These are phyloP conservation scores for Lentinula lateritia DNA, from an alignment of 768 basidiomycete species.

Conservation along the genomic window DNA sequence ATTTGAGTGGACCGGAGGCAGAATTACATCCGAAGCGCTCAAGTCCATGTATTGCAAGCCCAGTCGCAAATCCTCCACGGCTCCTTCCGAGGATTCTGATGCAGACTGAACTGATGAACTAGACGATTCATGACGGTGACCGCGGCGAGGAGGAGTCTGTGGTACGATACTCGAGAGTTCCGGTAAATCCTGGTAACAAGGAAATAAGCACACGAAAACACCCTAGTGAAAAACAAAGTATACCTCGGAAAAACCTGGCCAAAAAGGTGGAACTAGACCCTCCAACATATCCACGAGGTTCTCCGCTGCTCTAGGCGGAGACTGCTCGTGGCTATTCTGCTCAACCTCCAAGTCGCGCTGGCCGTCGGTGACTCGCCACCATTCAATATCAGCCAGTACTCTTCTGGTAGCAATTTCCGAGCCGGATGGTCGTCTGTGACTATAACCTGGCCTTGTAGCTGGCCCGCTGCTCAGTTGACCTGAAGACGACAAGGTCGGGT, in stretches of 20 bases:
- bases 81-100: conserved; percentile 35
- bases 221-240: conserved; percentile 6
- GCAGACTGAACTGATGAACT: conserved; percentile 57
- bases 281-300: conserved; percentile 24
- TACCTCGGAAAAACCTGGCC: conserved; percentile 30
- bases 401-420: conserved; percentile 61
- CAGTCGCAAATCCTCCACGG: conserved; percentile 34
- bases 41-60: conserved; percentile 31
- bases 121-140: conserved; percentile 38
- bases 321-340: conserved; percentile 33
- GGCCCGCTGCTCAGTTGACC: conserved; percentile 14
- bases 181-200: conserved; percentile 25
- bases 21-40: conserved; percentile 25
- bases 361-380: conserved; percentile 78
- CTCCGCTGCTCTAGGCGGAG: conserved; percentile 15
- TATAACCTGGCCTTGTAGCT: conserved; percentile 28
- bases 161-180: conserved; percentile 52
- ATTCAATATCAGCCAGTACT: conserved; percentile 82
- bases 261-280: conserved; percentile 32
- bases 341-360: conserved; percentile 48
- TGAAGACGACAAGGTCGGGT: conserved; percentile 39
- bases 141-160: conserved; percentile 39
- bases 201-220: not conserved
- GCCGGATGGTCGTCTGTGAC: conserved; percentile 60
- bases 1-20: conserved; percentile 19